Conservation (phyloP, 441 rosid species). For the Rhodomyrtus psidioides region DNA sequence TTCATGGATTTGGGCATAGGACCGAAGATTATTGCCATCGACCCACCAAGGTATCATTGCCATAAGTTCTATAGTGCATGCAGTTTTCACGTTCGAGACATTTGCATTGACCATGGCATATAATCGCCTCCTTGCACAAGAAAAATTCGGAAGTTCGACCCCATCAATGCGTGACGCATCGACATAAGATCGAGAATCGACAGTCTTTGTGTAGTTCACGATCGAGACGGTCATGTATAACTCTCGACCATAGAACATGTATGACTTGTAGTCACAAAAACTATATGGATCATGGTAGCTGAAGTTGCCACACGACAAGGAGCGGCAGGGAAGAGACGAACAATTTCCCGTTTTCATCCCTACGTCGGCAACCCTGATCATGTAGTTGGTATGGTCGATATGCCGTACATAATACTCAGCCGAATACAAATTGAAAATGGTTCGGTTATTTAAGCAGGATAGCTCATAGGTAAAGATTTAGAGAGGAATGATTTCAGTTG, state of each 20-base stretch:
- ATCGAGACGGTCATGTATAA: neutral
- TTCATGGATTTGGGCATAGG: neutral
- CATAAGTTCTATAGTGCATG: neutral
- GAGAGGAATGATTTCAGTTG: no score
- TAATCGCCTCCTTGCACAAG: neutral
- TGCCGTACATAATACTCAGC: neutral
- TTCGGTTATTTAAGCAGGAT: neutral
- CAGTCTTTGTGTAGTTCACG: no score
- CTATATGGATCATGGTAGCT: no score
- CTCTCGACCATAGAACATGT: fast-evolving
- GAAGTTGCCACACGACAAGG: neutral
- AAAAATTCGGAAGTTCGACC: neutral
- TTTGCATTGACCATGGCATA: neutral
- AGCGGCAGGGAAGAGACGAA: neutral
- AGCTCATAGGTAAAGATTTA: no score
- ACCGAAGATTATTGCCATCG: neutral
- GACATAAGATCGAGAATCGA: no score
- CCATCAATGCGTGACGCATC: neutral
- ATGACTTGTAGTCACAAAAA: no score
- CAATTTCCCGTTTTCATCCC: neutral
- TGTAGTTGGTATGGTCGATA: conserved; percentile 3
- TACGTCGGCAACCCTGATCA: neutral
- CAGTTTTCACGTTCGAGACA: neutral
- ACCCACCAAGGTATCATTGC: neutral
- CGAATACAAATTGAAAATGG: neutral